Conservation (phyloP, 192 early-diverging fungal species). For the Ambispora gerdemannii region DNA sequence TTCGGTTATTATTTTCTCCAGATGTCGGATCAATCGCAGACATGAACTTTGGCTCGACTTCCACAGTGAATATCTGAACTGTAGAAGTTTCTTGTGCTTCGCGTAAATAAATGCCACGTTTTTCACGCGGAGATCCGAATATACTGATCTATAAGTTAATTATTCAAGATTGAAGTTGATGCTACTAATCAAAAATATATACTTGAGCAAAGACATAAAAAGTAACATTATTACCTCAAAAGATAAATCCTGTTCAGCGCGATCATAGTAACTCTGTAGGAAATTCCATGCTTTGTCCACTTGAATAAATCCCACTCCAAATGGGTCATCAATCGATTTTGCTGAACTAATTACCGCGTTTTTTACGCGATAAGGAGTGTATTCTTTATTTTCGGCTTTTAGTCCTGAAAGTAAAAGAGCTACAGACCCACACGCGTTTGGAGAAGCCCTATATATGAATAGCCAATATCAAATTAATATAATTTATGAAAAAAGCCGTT, state of each 20-base stretch:
- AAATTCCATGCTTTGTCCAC: conserved; percentile 85
- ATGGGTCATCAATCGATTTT: conserved; percentile 75
- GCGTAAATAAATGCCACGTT: conserved; percentile 88
- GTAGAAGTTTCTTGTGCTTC: conserved; percentile 67
- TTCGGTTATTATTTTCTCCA: conserved; percentile 56
- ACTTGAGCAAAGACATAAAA: conserved; percentile 20
- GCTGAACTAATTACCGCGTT: conserved; percentile 71
- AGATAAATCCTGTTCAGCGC: conserved; percentile 62
- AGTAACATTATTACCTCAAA: conserved; percentile 47
- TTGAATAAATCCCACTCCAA: conserved; percentile 80
- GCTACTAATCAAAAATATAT: too few relatives aligned
- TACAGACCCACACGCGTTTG: conserved; percentile 87
- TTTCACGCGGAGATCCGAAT: conserved; percentile 36
- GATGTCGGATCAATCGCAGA: conserved; percentile 55
- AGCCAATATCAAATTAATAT: too few relatives aligned
- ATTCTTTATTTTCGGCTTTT: conserved; percentile 62
- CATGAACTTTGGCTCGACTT: conserved; percentile 60
- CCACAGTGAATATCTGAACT: conserved; percentile 53
- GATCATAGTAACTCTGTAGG: conserved; percentile 56
- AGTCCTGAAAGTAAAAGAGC: conserved; percentile 82
- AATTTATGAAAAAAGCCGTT: too few relatives aligned
- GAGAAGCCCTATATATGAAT: conserved; percentile 45
- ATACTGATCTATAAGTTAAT: conserved; percentile 32
- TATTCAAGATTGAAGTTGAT: background rate
- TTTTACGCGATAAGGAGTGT: conserved; percentile 83